Evolutionary conservation across 495 filamentous ascomycete species (phyloP).

Genomic region (Hyphodiscus hymeniophilus): DNA sequence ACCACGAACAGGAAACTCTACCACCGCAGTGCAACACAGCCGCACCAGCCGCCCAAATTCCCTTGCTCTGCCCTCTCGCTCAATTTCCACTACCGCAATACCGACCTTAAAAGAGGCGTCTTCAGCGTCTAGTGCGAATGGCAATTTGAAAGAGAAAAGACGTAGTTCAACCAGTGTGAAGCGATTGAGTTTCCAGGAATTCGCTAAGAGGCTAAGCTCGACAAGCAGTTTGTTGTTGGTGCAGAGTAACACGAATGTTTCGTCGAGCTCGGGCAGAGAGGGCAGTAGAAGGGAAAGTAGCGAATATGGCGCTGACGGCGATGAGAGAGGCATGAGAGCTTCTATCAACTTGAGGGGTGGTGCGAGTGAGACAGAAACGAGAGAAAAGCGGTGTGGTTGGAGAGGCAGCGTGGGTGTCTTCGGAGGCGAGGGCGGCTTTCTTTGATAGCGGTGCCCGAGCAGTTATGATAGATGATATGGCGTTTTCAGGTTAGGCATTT

Average conservation of each 20-base stretch:
- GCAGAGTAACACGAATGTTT: constrained; percentile 43
- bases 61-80: constrained; percentile 15
- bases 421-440: constrained; percentile 22
- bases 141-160: constrained; percentile 27
- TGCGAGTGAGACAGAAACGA: not conserved
- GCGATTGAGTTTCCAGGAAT: constrained; percentile 44
- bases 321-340: constrained; percentile 12
- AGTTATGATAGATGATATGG: too few species aligned
- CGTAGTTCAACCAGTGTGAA: constrained; percentile 38
- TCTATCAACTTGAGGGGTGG: not conserved
- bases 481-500: too few species aligned
- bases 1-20: constrained; percentile 11
- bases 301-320: constrained; percentile 35
- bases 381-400: constrained; percentile 23
- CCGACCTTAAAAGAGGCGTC: constrained; percentile 7
- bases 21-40: not conserved
- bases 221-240: constrained; percentile 45
- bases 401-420: constrained; percentile 23
- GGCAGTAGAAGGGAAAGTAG: constrained; percentile 29
- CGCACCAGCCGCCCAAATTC: constrained; percentile 13
- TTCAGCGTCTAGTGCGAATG: not conserved
- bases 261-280: constrained; percentile 14
- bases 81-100: constrained; percentile 15
- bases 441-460: constrained; percentile 19
- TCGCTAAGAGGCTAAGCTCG: constrained; percentile 41